Conservation (phyloP, 352 stramenopile genomes). For the Phytophthora chlamydospora region DNA sequence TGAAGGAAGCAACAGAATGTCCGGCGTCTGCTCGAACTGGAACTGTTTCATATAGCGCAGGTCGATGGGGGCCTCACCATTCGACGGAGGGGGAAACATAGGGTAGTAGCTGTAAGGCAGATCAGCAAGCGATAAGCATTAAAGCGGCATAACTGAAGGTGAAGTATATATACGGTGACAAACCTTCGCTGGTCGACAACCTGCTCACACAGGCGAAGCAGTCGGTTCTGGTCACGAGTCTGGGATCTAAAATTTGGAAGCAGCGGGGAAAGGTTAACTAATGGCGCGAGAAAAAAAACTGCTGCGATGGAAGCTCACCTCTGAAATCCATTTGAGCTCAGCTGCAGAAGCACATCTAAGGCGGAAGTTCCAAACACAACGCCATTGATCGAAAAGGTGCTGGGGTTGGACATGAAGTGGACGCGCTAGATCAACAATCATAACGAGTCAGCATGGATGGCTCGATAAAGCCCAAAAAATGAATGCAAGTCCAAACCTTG, state of each 20-base stretch:
- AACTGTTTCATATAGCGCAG: slow-evolving; percentile 92
- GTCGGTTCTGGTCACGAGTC: slow-evolving; percentile 66
- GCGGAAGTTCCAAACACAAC: slow-evolving; percentile 93
- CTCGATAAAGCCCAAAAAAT: not conserved
- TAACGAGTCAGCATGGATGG: not conserved
- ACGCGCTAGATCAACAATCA: slow-evolving; percentile 64
- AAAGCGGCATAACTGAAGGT: not conserved
- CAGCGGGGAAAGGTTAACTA: not conserved
- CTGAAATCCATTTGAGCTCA: slow-evolving; percentile 85
- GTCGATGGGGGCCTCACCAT: slow-evolving; percentile 88
- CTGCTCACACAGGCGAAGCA: slow-evolving; percentile 81
- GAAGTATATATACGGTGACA: not conserved
- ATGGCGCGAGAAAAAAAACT: not conserved
- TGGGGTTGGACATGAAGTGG: slow-evolving; percentile 96
- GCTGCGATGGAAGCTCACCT: slow-evolving; percentile 30
- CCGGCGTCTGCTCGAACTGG: slow-evolving; percentile 91
- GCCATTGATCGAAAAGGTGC: slow-evolving; percentile 95
- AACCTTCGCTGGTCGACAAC: slow-evolving; percentile 84
- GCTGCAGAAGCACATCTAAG: slow-evolving; percentile 91
- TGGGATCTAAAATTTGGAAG: slow-evolving; percentile 41
- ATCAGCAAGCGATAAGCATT: not conserved
- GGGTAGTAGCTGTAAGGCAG: slow-evolving; percentile 67
- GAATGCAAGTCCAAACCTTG: slow-evolving; percentile 46
- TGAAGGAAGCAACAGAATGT: slow-evolving; percentile 96
- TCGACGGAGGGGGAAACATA: slow-evolving; percentile 74